Evolutionary conservation across 2,329 filamentous ascomycete genomes (phyloP), one percentile per base, ranked within the genome.

Genomic region (Aspergillus fructus): DNA sequence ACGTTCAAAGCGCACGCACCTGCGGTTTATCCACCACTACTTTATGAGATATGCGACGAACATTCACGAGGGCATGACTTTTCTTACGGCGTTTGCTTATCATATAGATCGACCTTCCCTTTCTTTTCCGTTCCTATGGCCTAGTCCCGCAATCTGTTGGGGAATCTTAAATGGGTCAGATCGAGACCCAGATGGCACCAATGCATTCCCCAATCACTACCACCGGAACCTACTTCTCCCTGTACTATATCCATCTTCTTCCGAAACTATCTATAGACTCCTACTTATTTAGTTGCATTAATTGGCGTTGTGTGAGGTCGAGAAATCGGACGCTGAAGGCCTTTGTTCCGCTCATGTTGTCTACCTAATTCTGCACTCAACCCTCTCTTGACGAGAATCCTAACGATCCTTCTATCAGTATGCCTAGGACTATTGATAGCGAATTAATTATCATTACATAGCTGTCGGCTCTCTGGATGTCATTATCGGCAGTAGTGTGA

Each of bases 21-120:
- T 12, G 41, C 30, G 34, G 17, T 21, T 43, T 46, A 24, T 19
- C 33, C 21, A 51, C 50, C 46, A 43, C 41, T 53, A 40, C 34
- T 15, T 42, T 46, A 59, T 60, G 58, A 49, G 54, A 52, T 60
- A 49, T 58, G 54, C 53, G 49, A 52, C 53, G 42, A 59, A 27
- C 15, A 37, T 51, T 42, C 47, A 51, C 41, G 46, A 58, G 42
- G 37, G 42, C 46, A 64, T 50, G 56, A 62, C 30, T 53, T 51
- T 33, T 42, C 48, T 58, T 40, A 59, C 49, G 54, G 56, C 58
- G 24, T 34, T 45, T 49, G 49, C 41, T 53, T 43, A 37, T 19
- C 27, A 52, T 33, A 56, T 56, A 53, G 54, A 61, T 55, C 33
- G 24, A 24, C 53, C 51, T 60, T 45, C 41, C 9, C 1, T 30